A percentile compares a stretch with the other conserved stretches of the same genome.
Evolutionary conservation across 169 alveolate genomes (phyloP).

Genomic region (Eimeria tenella): DNA sequence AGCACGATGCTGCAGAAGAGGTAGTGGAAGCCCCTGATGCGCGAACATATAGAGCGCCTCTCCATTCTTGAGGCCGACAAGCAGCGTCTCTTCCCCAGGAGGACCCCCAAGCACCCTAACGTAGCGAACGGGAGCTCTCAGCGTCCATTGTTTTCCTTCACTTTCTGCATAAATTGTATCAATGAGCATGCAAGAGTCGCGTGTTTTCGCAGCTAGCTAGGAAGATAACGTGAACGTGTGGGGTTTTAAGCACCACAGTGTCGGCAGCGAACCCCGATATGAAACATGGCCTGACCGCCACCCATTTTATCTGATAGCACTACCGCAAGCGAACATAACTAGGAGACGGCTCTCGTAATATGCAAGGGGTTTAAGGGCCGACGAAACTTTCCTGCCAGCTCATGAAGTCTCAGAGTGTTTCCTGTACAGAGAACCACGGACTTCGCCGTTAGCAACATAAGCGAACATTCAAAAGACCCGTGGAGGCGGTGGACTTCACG

Average conservation of each 20-base stretch:
- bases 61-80: conserved; percentile 95
- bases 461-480: conserved; percentile 91
- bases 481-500: conserved; percentile 87
- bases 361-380: neutral
- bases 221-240: neutral
- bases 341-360: neutral
- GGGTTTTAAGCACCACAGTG: too few species aligned
- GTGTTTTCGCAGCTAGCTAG: neutral
- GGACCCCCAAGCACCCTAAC: conserved; percentile 94
- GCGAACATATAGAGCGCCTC: conserved; percentile 90
- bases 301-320: neutral
- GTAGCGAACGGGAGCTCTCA: conserved; percentile 89
- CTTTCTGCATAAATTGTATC: conserved; percentile 82
- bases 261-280: neutral
- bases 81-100: conserved; percentile 92
- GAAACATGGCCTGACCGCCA: neutral
- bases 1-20: conserved; percentile 88
- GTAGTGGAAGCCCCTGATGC: conserved; percentile 95
- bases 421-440: conserved; percentile 91
- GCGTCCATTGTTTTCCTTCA: conserved; percentile 93
- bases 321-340: neutral
- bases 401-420: conserved; percentile 85
- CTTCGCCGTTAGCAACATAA: conserved; percentile 90
- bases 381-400: conserved; percentile 77
- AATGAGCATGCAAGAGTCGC: neutral